Base-by-base conservation (phyloP, 306 rosid genomes). In the Cucurbita moschata region DNA sequence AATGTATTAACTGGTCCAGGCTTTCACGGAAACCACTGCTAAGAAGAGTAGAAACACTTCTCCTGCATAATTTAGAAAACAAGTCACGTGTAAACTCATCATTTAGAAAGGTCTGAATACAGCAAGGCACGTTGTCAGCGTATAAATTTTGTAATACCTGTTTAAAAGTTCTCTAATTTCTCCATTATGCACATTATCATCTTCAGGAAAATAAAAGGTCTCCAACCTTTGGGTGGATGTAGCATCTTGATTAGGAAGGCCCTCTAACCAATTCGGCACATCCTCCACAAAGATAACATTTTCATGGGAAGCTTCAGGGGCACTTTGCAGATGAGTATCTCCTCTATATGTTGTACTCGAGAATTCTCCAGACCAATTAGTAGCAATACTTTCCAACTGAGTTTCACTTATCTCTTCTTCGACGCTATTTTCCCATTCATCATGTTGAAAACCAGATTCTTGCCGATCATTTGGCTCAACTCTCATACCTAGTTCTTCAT, bases 1-100 rank as follows among this genome's bases (percentile, higher is more conserved):
- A 89, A 78, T 88, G 97, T 76, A 95, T 89, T 81, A 95, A 78
- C 58, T 84, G 97, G 79, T 95, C 87, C 60, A 95, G 97, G 82
- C 86, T 91, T 72, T 91, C 96, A 18, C 99, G 97, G 43, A 95
- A 95, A 68, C 92, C 96, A 84, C 99, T 95, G 52, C 84, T 87
- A 58, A 94, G 91, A 80, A 95, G 96, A 82, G 82, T 95, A 79
- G 99, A 95, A 76, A 95, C 99, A 79, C 99, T 89, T 82, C 99
- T 95, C 89, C 99, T 95, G 89, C 83, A 86, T 63, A 63, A 74
- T 66, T 82, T 82, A 59, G 30, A 19, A 82, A 15, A 72, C 30
- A 4, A 44, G 10, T 15, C 11, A n/a, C 55, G 49, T 18, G 63
- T 23, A 59, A 60, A 76, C 74, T 76, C 6, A 55, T 65, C 72